Base-by-base conservation (phyloP, 1,284 basidiomycete species). In the Microbotryum silenes-acaulis region DNA sequence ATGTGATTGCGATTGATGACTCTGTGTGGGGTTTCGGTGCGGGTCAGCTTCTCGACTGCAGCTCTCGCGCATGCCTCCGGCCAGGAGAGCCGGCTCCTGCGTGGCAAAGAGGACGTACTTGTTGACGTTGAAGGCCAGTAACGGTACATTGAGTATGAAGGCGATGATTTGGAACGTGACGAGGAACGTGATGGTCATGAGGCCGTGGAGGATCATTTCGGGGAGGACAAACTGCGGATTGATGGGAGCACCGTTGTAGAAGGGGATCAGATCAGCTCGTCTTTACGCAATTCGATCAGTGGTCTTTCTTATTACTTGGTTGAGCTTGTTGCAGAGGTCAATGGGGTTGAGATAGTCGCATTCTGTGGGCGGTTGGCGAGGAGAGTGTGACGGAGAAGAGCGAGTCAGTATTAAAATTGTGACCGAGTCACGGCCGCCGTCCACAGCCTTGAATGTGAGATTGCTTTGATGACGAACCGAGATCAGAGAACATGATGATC, bases 401-500 rank as follows among this genome's bases (percentile, higher is more conserved):
- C 37, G 37, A 42, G 37, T 42, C 37, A 42, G 37, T 18, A 12
- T 18, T n/a, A n/a, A n/a, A n/a, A n/a, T n/a, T 18, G 16, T 42
- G 37, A 42, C 16, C 4, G 37, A 14, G 37, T 42, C 37, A 42
- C 37, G 37, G 37, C 37, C 12, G 16, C 18, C 16, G 33, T 25
- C n/a, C 25, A n/a, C 18, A 20, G 20, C 21, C 46, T 23, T 8
- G 23, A 0, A 20, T 20, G 23, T 14, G 18, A 46, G 42, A 6
- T n/a, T 14, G 18, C 12, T 37, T 12, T 16, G 37, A 37, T 2
- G 52, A 49, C 61, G 25, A 21, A 62, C 65, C 91, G 74, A 96
- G 80, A 80, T 96, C 92, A 53, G 90, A 93, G 82, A 97, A 98
- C 93, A 98, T 97, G 81, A 98, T 98, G 75, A 98, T 96, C 94